phyloP scores from a whole-genome alignment of 2,329 filamentous ascomycete species.

The Cladophialophora exuberans region DNA sequence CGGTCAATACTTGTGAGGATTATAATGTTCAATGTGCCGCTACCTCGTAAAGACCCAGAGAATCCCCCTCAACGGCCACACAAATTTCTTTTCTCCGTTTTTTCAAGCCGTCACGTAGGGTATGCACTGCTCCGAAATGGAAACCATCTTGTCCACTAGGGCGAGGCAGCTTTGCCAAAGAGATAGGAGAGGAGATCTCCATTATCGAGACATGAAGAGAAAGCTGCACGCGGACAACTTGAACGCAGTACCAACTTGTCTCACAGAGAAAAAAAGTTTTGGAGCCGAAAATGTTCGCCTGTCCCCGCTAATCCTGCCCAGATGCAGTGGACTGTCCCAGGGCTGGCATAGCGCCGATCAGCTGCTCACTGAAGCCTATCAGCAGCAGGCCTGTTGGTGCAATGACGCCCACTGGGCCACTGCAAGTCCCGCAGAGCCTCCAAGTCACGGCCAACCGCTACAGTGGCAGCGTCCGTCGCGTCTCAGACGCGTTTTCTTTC shows the following conservation, averaged over 20 bases:
- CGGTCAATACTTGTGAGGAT: neutral
- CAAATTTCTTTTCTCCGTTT: constrained; percentile 65
- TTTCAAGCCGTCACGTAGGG: constrained; percentile 59
- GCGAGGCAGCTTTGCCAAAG: constrained; percentile 51
- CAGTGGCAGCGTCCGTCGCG: constrained; percentile 12
- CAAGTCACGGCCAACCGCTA: neutral
- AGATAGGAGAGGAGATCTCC: constrained; percentile 49
- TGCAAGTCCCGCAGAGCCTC: constrained; percentile 5
- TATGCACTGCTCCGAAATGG: constrained; percentile 53
- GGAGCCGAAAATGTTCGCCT: constrained; percentile 1
- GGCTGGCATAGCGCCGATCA: constrained; percentile 25
- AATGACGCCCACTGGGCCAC: constrained; percentile 6
- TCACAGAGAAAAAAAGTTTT: neutral
- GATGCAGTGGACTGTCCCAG: neutral
- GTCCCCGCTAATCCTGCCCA: neutral
- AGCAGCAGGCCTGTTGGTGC: neutral
- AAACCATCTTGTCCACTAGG: constrained; percentile 46
- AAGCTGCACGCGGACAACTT: neutral
- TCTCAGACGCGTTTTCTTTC: constrained; percentile 11
- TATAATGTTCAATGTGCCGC: constrained; percentile 7
- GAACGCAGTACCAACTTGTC: neutral
- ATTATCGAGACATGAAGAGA: constrained; percentile 34
- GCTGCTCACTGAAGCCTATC: constrained; percentile 10
- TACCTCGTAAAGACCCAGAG: constrained; percentile 66
- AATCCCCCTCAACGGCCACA: constrained; percentile 63